These are phyloP conservation scores for Cytospora leucostoma DNA, from an alignment of 2,329 filamentous ascomycete species.

Conservation along the genomic window DNA sequence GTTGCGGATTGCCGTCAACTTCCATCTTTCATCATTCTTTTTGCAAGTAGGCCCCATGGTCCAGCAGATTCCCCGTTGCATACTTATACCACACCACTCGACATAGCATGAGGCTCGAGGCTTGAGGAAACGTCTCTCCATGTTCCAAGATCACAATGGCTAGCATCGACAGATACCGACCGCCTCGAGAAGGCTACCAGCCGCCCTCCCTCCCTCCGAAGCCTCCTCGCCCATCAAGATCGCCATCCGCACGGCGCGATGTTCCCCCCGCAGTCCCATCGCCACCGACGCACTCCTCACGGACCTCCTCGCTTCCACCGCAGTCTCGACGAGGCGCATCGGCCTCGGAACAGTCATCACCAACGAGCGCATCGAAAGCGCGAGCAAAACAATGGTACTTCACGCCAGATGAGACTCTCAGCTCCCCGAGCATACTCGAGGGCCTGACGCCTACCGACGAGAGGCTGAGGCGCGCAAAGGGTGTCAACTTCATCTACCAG, in stretches of 20 bases:
- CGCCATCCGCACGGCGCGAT: conserved; percentile 53
- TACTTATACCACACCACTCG: neutral
- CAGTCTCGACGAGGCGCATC: conserved; percentile 45
- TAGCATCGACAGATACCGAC: conserved; percentile 61
- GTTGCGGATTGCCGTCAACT: neutral
- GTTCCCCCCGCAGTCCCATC: conserved; percentile 64
- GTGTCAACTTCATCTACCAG: conserved; percentile 94
- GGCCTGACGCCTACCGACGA: conserved; percentile 79
- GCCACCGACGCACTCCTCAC: conserved; percentile 57
- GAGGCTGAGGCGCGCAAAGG: conserved; percentile 79
- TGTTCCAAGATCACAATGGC: conserved; percentile 48
- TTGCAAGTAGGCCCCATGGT: neutral
- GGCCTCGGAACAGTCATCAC: conserved; percentile 45
- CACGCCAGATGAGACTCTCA: conserved; percentile 76
- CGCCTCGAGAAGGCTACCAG: conserved; percentile 58
- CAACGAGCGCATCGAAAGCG: conserved; percentile 40
- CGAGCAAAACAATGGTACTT: conserved; percentile 80
- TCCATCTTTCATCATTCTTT: conserved; percentile 14
- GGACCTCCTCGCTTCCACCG: conserved; percentile 56
- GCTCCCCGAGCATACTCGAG: conserved; percentile 81
- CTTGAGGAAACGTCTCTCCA: conserved; percentile 19
- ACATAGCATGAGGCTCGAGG: neutral
- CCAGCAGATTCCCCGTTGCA: neutral
- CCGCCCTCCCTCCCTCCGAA: conserved; percentile 48
- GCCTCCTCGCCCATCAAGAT: conserved; percentile 50